Percentiles rank a stretch among this genome's conserved stretches.
Conservation (phyloP, 106 monocot genomes). For the Platanthera guangdongensis region DNA sequence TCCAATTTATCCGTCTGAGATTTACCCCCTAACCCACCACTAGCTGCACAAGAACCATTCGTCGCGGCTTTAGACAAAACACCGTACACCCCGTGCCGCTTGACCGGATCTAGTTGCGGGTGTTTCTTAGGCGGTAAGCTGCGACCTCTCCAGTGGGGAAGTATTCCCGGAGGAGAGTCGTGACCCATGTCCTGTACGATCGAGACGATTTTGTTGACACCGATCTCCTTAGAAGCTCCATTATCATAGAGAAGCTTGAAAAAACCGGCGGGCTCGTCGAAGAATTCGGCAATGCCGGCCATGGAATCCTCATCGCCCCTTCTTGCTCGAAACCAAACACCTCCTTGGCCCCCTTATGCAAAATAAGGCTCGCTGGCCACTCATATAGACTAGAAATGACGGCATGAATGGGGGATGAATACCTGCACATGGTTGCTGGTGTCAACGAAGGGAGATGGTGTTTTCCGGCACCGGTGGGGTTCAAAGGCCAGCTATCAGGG, state of each 20-base stretch:
- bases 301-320: slow-evolving; percentile 17
- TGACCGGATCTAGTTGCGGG: not conserved
- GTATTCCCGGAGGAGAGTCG: not conserved
- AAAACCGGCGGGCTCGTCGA: slow-evolving; percentile 33
- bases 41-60: not conserved
- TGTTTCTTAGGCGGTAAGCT: slow-evolving; percentile 24
- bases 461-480: too few species aligned
- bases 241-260: slow-evolving; percentile 47
- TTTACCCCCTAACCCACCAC: not conserved
- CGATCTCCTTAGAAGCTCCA: slow-evolving; percentile 51
- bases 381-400: too few species aligned
- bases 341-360: too few species aligned
- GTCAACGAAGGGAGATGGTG: too few species aligned
- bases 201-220: slow-evolving; percentile 28
- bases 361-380: too few species aligned
- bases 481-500: too few species aligned
- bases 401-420: too few species aligned
- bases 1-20: not conserved
- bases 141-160: slow-evolving; percentile 2
- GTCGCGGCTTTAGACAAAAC: not conserved
- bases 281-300: slow-evolving; percentile 47
- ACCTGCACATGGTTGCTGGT: too few species aligned
- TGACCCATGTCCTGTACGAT: slow-evolving; percentile 31
- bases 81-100: not conserved
- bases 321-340: too few species aligned